A percentile compares a stretch with the other conserved stretches of the same genome.
These are phyloP conservation scores for Mucor saturninus DNA, from an alignment of 371 early-diverging fungal species.

Conservation along the genomic window DNA sequence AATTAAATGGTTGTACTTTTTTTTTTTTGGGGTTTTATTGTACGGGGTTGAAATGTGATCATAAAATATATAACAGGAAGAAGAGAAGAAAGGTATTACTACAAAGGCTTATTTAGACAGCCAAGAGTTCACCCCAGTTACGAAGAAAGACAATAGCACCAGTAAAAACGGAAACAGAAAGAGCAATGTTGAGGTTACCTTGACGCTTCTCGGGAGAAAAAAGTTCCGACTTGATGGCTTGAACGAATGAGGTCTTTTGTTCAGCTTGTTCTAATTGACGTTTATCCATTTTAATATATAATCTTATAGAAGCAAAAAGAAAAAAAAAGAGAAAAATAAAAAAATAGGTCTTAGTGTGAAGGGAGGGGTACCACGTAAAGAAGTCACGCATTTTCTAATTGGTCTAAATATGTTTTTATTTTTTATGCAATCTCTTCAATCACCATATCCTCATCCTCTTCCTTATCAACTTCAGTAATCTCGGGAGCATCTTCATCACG, in stretches of 20 bases:
- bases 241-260: conserved; percentile 37
- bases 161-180: conserved; percentile 66
- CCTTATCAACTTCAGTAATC: conserved; percentile 24
- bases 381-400: neutral
- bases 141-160: conserved; percentile 69
- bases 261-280: conserved; percentile 42
- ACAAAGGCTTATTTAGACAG: conserved; percentile 49
- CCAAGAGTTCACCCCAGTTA: conserved; percentile 68
- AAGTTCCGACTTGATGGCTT: conserved; percentile 52
- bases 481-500: conserved; percentile 75
- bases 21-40: neutral
- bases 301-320: neutral
- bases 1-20: neutral
- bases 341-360: neutral
- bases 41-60: neutral
- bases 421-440: conserved; percentile 62
- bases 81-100: neutral
- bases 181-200: conserved; percentile 65
- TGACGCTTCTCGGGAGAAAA: conserved; percentile 59
- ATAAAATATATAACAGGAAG: conserved; percentile 1
- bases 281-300: conserved; percentile 25
- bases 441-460: conserved; percentile 57
- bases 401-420: conserved; percentile 2
- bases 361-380: neutral
- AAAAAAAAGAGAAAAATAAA: neutral